A percentile compares a stretch with the other conserved stretches of the same genome.
Evolutionary conservation across 2,329 filamentous ascomycete species (phyloP).

Genomic region (Calonectria crousiana): DNA sequence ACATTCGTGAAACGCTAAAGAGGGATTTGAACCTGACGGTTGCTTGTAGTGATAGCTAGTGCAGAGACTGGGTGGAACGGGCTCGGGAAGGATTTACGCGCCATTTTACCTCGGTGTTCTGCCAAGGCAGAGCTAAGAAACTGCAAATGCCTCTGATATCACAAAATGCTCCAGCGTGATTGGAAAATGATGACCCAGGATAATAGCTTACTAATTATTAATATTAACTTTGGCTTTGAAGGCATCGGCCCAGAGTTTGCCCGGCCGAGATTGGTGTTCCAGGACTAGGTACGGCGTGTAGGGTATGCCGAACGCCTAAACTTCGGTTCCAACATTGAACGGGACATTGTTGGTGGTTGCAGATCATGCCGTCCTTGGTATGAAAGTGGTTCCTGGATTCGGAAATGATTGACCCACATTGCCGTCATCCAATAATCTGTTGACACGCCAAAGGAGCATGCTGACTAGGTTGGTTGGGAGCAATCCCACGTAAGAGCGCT

Average conservation of each 20-base stretch:
- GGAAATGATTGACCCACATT: background rate
- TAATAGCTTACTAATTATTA: background rate
- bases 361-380: background rate
- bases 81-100: too few relatives aligned
- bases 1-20: background rate
- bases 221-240: background rate
- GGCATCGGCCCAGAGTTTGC: background rate
- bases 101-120: background rate
- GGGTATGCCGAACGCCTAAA: background rate
- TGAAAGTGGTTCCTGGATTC: background rate
- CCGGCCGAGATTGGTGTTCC: background rate
- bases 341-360: background rate
- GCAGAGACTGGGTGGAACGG: background rate
- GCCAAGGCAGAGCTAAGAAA: background rate
- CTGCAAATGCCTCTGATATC: background rate
- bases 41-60: background rate
- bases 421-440: background rate
- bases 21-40: conserved; percentile 3
- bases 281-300: background rate
- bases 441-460: background rate
- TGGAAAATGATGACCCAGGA: background rate
- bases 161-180: background rate
- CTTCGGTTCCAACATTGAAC: background rate
- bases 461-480: background rate
- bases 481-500: background rate